Base-by-base conservation (phyloP, 495 filamentous ascomycete genomes). In the Hypoxylon trugodes region DNA sequence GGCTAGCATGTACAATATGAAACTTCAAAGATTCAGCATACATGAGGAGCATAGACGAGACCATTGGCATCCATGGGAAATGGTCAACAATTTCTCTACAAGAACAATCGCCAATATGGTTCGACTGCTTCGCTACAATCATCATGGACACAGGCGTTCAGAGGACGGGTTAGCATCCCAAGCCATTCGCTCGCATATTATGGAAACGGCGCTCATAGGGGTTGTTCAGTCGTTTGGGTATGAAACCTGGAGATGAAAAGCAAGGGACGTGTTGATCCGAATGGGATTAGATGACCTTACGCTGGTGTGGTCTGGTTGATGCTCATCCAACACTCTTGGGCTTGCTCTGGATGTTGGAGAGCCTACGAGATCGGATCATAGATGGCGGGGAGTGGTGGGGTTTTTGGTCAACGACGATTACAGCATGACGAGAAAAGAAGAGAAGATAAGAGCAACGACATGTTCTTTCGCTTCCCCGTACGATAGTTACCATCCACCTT, bases 71-170 rank as follows among this genome's bases (percentile, higher is more conserved):
- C 25, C n/a, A 5, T 21, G 36, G 45, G 19, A 37, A 24, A 9
- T 41, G 18, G 21, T 21, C 30, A 10, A 33, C 36, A 35, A 8
- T 35, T n/a, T 19, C 21, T n/a, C 21, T 12, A 13, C n/a, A 18
- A 41, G 28, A 35, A 61, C 49, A 38, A 15, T 10, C 45, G 33
- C 36, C 18, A 28, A 50, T 37, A 32, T 3, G 3, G 41, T 40
- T n/a, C 41, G 12, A 12, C 26, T n/a, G 16, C 37, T 38, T 56
- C 21, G 38, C 33, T 9, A 19, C n/a, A 48, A 48, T 46, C 48
- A 55, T 68, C 59, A 68, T 64, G 45, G 35, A 48, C 19, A 53
- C 19, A 49, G 65, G 65, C 59, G 65, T 68, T 68, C 30, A 45
- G 65, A 48, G 25, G 33, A 59, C 1, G 30, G 58, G 47, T 50